Base-by-base conservation (phyloP, 2,329 filamentous ascomycete species). In the Tolypocladium amazonense region DNA sequence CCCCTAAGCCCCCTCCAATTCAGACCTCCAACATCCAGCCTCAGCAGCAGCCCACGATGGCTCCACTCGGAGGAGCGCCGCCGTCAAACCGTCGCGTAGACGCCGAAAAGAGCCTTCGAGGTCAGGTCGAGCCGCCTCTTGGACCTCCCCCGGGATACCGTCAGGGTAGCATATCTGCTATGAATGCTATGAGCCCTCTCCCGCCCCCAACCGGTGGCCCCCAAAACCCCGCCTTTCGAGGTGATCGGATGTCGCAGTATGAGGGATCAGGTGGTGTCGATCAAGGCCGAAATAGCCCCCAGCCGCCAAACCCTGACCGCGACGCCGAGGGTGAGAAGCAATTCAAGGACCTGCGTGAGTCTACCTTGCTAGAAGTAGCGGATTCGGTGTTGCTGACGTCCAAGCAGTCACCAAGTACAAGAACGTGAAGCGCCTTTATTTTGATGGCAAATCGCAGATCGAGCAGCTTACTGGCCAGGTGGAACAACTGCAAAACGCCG, bases 341-440 rank as follows among this genome's bases (percentile, higher is more conserved):
- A 50, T 79, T 83, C 62, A 85, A 85, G 63, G 82, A 85, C 58
- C 69, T 86, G 54, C 71, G 82, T 85, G 77, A 63, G 78, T 73
- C 43, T 61, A 18, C 30, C 55, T 61, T 52, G 23, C 20, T 14
- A 25, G 6, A 15, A 20, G 12, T 18, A 11, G 25, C 18, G 20
- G 9, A 20, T n/a, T 4, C 25, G 18, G 23, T 39, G 30, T n/a
- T 45, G 45, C 57, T 56, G 62, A 60, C 38, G 47, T 58, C 27
- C 68, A 23, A 69, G 58, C 64, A 96, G 92, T 94, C 69, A 86
- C 85, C 65, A 99, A 99, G 77, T 99, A 99, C 73, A 95, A 95
- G 73, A 96, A 97, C 71, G 93, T 99, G 60, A 99, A 99, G 78
- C 87, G 92, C 59, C 89, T 97, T 68, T 99, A 97, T 72, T 97